These are phyloP conservation scores for Aspergillus sergii DNA, from an alignment of 2,329 filamentous ascomycete species.

Conservation along the genomic window DNA sequence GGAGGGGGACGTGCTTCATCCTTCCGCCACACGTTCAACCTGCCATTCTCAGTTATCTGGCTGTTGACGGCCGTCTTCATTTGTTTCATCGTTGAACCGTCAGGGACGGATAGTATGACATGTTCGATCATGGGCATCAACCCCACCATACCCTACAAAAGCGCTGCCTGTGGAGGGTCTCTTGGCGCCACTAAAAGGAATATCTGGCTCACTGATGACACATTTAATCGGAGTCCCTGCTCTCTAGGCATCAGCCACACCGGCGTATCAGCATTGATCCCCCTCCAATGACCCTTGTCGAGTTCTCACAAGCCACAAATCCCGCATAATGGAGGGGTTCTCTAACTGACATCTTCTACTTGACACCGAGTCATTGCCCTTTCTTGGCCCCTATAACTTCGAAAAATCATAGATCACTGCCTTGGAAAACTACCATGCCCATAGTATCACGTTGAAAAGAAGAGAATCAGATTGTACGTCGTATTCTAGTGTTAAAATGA, in stretches of 20 bases:
- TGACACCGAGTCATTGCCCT: no score
- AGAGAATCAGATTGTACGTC: neutral
- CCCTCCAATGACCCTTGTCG: neutral
- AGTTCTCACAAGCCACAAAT: slow-evolving; percentile 4
- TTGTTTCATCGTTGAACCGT: neutral
- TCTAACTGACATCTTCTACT: neutral
- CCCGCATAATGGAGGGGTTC: neutral
- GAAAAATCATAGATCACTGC: neutral
- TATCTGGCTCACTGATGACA: neutral
- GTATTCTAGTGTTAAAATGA: neutral
- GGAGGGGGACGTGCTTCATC: neutral
- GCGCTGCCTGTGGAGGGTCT: neutral
- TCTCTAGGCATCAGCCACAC: slow-evolving; percentile 1
- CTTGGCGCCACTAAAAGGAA: slow-evolving; percentile 5
- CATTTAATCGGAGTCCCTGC: neutral
- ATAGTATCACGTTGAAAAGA: neutral
- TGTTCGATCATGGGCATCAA: neutral
- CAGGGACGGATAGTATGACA: neutral
- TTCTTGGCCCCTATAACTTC: neutral
- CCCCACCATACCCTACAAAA: neutral
- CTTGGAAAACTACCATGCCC: neutral
- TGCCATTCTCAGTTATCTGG: neutral
- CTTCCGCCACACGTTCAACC: neutral
- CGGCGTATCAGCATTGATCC: neutral
- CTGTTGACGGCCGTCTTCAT: neutral